Conservation (phyloP, 768 basidiomycete species). For the Tylopilus plumbeoviolaceoides region DNA sequence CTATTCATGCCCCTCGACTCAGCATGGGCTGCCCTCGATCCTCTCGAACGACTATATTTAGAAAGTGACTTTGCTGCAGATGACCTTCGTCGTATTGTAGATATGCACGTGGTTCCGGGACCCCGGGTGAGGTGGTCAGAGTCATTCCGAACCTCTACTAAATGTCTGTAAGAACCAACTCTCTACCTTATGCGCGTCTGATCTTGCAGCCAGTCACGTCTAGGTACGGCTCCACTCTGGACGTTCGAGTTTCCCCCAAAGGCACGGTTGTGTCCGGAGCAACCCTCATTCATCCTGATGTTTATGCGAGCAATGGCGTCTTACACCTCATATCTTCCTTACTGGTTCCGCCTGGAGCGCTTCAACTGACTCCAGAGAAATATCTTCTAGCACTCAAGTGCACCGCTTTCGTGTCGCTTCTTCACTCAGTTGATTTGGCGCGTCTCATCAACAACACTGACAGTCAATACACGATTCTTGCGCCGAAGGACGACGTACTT, state of each 20-base stretch:
- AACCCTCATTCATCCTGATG: conserved; percentile 67
- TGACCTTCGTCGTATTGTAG: conserved; percentile 73
- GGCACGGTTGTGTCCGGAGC: conserved; percentile 56
- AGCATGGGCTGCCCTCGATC: conserved; percentile 78
- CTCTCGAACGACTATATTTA: conserved; percentile 79
- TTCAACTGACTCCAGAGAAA: conserved; percentile 90
- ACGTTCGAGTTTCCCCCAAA: conserved; percentile 51
- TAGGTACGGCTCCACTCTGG: conserved; percentile 61
- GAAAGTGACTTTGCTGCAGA: conserved; percentile 83
- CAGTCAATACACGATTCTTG: conserved; percentile 81
- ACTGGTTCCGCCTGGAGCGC: conserved; percentile 69
- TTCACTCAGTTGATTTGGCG: conserved; percentile 78
- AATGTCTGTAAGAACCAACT: conserved; percentile 42
- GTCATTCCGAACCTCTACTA: conserved; percentile 47
- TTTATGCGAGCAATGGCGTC: conserved; percentile 94
- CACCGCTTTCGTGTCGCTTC: conserved; percentile 81
- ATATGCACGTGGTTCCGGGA: conserved; percentile 67
- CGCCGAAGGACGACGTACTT: conserved; percentile 84
- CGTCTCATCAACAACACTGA: conserved; percentile 67
- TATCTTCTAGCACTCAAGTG: conserved; percentile 91
- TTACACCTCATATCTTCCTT: conserved; percentile 84
- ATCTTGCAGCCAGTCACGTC: conserved; percentile 55
- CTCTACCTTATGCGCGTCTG: conserved; percentile 7
- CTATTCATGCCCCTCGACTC: conserved; percentile 83
- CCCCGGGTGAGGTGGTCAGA: conserved; percentile 64